phyloP scores from a whole-genome alignment of 2,329 filamentous ascomycete species.

The Chaetomium sp. region DNA sequence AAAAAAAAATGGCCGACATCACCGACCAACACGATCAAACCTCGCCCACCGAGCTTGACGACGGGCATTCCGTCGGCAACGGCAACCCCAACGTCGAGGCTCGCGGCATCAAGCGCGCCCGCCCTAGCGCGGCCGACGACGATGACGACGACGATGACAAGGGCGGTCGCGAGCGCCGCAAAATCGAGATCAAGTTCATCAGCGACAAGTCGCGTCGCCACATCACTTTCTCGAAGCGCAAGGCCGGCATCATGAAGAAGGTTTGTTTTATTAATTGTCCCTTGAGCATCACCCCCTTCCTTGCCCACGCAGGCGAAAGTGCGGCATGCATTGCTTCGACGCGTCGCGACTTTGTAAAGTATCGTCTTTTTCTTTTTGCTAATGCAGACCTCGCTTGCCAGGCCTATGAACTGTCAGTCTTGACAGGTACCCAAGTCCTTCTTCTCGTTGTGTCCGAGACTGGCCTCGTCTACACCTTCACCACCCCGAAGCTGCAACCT shows the following conservation, averaged over 20 bases:
- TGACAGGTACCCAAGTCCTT: conserved; percentile 95
- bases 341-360: not conserved
- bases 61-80: conserved; percentile 66
- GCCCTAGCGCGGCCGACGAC: conserved; percentile 77
- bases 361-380: conserved; percentile 9
- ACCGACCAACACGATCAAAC: conserved; percentile 71
- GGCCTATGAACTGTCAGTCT: conserved; percentile 95
- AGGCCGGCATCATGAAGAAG: conserved; percentile 99
- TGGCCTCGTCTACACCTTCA: conserved; percentile 95
- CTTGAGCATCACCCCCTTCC: not conserved
- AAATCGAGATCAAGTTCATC: conserved; percentile 99
- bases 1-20: conserved; percentile 66
- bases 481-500: conserved; percentile 95
- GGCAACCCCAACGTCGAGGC: conserved; percentile 61
- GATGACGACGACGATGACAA: conserved; percentile 98
- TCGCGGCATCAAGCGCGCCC: conserved; percentile 84
- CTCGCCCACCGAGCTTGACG: conserved; percentile 67
- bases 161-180: conserved; percentile 92
- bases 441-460: conserved; percentile 96
- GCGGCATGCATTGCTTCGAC: conserved; percentile 4
- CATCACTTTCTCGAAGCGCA: conserved; percentile 99
- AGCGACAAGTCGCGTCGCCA: conserved; percentile 98
- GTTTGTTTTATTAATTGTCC: conserved; percentile 45
- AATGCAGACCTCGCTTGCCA: conserved; percentile 32
- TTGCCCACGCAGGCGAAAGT: not conserved